Base-by-base conservation (phyloP, 306 rosid species). In the Oxytropis ochrocephala region DNA sequence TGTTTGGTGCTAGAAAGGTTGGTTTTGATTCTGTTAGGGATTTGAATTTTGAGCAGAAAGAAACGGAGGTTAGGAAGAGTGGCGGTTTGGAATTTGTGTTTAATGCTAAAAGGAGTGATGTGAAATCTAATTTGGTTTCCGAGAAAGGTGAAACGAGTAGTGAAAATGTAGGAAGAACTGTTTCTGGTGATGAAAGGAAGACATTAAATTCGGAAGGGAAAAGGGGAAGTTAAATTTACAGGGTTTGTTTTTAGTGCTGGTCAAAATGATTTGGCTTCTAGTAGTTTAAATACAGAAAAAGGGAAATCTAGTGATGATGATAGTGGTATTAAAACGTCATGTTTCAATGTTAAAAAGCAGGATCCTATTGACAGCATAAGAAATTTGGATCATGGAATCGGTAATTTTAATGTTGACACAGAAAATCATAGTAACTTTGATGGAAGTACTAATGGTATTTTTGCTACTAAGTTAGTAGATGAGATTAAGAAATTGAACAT, bases 401-500 rank as follows among this genome's bases (percentile, higher is more conserved):
- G 69, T 36, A 29, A 12, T 76, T 88, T 51, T 48, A 52, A 32
- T 74, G 57, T 53, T 49, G 63, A 47, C 36, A 67, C 24, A 29
- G 82, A 61, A 72, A 61, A 35, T 29, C 6, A 35, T 67, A 58
- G 42, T 30, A 49, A 62, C 32, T 18, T 48, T 67, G 52, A 48
- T 64, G 84, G 46, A 42, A 74, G 65, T 76, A 10, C 62, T 56
- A 46, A 67, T 69, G 60, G 66, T 54, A 6, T 49, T 48, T 43
- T 73, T 69, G 47, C 61, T 67, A 35, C 51, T 72, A 62, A 11
- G 48, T 84, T 91, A 42, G 66, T 80, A 11, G 88, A 86, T 76
- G 89, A 88, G 82, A 83, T 85, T 75, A 55, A 78, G 59, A 88
- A 86, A 64, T 80, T 91, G 74, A 85, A 85, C 70, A 85, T 91